Evolutionary conservation across 2,329 filamentous ascomycete genomes (phyloP), one percentile per base, ranked within the genome.

Genomic region (Chaetothyriales sp.): DNA sequence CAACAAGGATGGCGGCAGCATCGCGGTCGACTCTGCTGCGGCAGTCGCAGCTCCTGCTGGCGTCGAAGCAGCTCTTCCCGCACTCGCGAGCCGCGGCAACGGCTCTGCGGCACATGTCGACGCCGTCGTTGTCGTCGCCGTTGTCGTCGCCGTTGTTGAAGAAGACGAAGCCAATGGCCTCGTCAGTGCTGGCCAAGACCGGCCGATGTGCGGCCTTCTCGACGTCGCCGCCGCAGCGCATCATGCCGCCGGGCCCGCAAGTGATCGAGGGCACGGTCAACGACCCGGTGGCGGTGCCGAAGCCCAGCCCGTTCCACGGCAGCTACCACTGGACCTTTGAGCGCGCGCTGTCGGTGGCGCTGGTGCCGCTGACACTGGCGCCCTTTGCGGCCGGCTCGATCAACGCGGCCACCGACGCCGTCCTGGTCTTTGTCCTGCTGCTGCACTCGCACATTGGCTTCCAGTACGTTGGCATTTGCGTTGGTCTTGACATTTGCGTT

Each of bases 261-360:
- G 72, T 75, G 52, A 78, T 94, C 61, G 66, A 86, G 55, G 89
- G 88, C 55, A 57, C 64, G 85, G 88, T 89, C 66, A 98, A 98
- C 73, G 89, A 97, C 65, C 80, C 92, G 51, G 85, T 80, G 29
- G 80, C 80, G 43, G 70, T 95, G 20, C 89, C 89, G 46, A 67
- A 78, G 19, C 72, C 86, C 50, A 80, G 78, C 61, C 82, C 90
- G 44, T 75, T 81, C 51, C 87, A 98, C 73, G 92, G 92, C 63
- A 94, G 86, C 70, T 98, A 97, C 76, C 92, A 98, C 79, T 98
- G 92, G 92, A 86, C 85, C 55, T 95, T 95, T 65, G 92, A 98
- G 77, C 76, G 81, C 66, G 68, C 88, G 52, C 73, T 97, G 62
- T 83, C 88, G 52, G 83, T 80, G 52, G 85, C 81, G 51, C 80